phyloP scores from a whole-genome alignment of 257 asterid genomes.

The Solanum lignicaule region DNA sequence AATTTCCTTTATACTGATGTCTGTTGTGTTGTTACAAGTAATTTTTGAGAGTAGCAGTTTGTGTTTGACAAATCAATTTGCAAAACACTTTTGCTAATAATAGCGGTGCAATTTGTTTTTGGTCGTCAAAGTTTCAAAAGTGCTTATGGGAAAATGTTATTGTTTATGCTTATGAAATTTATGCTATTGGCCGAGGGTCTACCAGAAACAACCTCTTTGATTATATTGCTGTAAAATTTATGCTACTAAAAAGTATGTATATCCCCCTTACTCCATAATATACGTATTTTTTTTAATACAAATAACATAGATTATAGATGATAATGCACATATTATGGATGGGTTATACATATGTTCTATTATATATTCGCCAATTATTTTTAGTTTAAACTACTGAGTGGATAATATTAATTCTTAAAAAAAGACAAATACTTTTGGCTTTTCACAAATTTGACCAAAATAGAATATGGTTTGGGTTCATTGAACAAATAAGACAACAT shows the following conservation, averaged over 20 bases:
- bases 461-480: not conserved
- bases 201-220: not conserved
- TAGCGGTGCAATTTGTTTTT: not conserved
- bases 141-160: not conserved
- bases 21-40: not conserved
- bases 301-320: not conserved
- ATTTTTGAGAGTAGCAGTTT: not conserved
- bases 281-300: not conserved
- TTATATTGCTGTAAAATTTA: too few species aligned
- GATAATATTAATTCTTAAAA: not conserved
- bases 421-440: not conserved
- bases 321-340: not conserved
- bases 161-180: not conserved
- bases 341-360: not conserved
- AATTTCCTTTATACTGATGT: not conserved
- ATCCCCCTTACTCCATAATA: accelerated
- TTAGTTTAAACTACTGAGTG: not conserved
- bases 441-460: not conserved
- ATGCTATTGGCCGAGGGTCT: not conserved
- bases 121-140: not conserved
- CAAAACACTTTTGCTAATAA: not conserved
- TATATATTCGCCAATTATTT: not conserved
- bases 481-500: not conserved
- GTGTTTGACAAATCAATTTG: not conserved
- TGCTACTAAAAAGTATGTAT: not conserved